Percentiles rank a stretch among this genome's conserved stretches.
These are phyloP conservation scores for Globisporangium takayamanum DNA, from an alignment of 352 stramenopile species.

Conservation along the genomic window DNA sequence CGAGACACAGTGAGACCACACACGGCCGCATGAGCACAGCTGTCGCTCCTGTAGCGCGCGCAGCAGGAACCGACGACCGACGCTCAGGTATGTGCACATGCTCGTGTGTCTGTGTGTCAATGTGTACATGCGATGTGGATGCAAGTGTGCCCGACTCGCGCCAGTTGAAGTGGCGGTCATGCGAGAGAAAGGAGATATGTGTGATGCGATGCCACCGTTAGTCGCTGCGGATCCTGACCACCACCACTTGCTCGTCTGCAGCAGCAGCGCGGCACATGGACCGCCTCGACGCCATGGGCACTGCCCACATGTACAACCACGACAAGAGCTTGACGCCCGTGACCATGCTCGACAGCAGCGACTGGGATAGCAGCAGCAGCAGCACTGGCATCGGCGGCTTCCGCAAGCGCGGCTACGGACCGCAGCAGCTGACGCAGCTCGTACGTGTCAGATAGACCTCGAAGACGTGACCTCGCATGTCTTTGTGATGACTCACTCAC, in stretches of 20 bases:
- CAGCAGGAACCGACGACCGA: conserved; percentile 12
- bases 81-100: conserved; percentile 1
- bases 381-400: conserved; percentile 19
- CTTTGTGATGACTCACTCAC: conserved; percentile 1
- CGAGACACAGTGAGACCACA: neutral
- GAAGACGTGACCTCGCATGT: neutral
- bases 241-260: neutral
- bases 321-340: conserved; percentile 16
- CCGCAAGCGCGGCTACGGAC: conserved; percentile 38
- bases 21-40: conserved; percentile 8
- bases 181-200: too few species aligned
- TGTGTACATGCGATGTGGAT: neutral
- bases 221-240: neutral
- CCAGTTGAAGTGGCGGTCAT: too few species aligned
- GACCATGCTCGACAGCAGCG: conserved; percentile 18
- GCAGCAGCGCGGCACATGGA: conserved; percentile 2
- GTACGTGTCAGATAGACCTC: conserved; percentile 15
- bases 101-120: neutral
- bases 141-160: too few species aligned
- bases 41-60: conserved; percentile 7
- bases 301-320: neutral
- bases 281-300: conserved; percentile 17
- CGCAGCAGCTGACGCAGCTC: conserved; percentile 27
- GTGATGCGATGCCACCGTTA: neutral
- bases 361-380: conserved; percentile 31